Evolutionary conservation across 495 filamentous ascomycete species (phyloP), one percentile per base, ranked within the genome.

Genomic region (Polyplosphaeria fusca): DNA sequence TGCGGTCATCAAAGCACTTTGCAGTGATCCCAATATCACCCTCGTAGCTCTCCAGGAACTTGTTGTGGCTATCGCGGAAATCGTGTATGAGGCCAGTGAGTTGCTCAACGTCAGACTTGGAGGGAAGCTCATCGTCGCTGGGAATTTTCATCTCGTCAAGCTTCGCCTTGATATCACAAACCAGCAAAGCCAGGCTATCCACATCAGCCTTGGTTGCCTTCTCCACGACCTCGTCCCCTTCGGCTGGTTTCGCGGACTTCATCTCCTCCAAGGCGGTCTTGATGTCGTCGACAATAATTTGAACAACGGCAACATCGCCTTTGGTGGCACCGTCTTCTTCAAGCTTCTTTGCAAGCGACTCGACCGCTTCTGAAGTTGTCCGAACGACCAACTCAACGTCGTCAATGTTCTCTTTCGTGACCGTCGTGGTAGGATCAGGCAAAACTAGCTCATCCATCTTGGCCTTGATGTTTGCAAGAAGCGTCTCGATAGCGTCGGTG

Each of bases 401-500:
- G 54, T 88, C 85, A 23, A 95, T 73, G 35, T 95, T 86, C 22
- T 91, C 85, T 45, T 88, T 87, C 49, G 79, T 85, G 3, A 86
- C 83, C n/a, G 77, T 64, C 41, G 75, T 74, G 26, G 81, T 78
- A 0, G 77, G 65, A 27, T 78, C 74, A 16, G 87, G 82, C 39
- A 91, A 80, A 16, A 76, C 75, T 39, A 93, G 72, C 27, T 90
- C 89, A 28, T 95, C 91, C 37, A 95, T 75, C 44, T 86, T 84
- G 9, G 85, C 79, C 62, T 94, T 95, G 18, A 88, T 88, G 66
- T 90, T 91, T 43, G 85, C 80, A 20, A 96, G 79, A 41, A 96
- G 79, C 0, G 84, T 90, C 68, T 95, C 90, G 51, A 96, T 89
- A n/a, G 86, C 87, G 54, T 89, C 82, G 2, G 86, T 86, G 61